Conservation (phyloP, 495 filamentous ascomycete species). For the Xylaria intraflava region DNA sequence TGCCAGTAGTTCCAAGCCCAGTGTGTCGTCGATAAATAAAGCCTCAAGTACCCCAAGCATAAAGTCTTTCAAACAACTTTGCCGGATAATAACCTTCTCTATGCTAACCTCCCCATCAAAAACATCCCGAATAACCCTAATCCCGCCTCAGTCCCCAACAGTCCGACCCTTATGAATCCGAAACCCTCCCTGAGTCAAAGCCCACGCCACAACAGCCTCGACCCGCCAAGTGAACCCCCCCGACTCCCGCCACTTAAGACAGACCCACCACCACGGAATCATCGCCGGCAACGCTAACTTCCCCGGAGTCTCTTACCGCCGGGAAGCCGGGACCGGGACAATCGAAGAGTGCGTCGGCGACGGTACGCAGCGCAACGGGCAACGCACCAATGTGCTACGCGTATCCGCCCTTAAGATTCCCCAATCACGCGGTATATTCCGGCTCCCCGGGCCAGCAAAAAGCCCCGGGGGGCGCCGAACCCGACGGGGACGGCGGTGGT, state of each 20-base stretch:
- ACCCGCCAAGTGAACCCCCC: not conserved
- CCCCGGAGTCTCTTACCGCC: not conserved
- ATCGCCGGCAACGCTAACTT: not conserved
- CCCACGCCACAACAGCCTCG: not conserved
- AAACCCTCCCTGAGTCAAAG: not conserved
- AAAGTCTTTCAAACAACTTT: not conserved
- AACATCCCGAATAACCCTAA: not conserved
- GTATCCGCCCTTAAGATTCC: not conserved
- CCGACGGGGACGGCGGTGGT: not conserved
- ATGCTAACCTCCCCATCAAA: constrained; percentile 4
- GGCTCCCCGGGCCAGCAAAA: not conserved
- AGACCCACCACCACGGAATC: not conserved
- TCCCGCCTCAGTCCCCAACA: not conserved
- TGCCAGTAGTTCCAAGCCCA: too few species aligned
- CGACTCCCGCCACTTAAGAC: not conserved
- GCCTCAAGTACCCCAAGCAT: not conserved
- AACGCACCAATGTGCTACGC: not conserved
- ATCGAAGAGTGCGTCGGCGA: not conserved
- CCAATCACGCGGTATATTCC: not conserved
- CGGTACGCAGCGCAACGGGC: not conserved
- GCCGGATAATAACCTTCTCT: constrained; percentile 6
- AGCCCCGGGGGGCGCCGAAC: constrained; percentile 1
- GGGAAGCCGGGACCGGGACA: not conserved
- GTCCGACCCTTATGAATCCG: not conserved
- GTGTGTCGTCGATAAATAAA: not conserved